Conservation (phyloP, 805 yeast species). For the Ascoidea rubescens region DNA sequence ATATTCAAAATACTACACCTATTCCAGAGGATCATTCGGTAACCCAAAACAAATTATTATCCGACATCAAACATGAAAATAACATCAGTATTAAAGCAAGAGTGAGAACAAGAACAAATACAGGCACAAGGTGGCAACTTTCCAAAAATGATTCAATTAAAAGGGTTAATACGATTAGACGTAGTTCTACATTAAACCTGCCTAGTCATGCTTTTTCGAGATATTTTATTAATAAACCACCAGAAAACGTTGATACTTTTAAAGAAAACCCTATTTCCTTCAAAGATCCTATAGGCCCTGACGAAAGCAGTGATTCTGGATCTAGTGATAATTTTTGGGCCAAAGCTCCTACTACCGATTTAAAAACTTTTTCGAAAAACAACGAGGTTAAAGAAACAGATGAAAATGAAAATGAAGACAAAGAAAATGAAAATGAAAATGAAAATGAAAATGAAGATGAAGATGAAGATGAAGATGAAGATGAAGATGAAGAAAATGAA, state of each 20-base stretch:
- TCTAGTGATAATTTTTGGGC: slow-evolving; percentile 51
- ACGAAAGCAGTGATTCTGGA: slow-evolving; percentile 23
- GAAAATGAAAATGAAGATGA: neutral
- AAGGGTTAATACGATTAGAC: neutral
- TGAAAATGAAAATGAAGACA: slow-evolving; percentile 1
- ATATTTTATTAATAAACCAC: too few relatives aligned
- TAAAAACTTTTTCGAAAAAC: slow-evolving; percentile 3
- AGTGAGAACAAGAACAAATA: too few relatives aligned
- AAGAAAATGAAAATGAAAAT: slow-evolving; percentile 1
- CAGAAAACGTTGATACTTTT: slow-evolving; percentile 24
- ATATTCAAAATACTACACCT: neutral
- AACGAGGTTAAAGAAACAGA: slow-evolving; percentile 13
- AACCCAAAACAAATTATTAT: neutral
- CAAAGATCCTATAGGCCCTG: slow-evolving; percentile 17
- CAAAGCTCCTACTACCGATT: slow-evolving; percentile 22
- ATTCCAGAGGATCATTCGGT: neutral
- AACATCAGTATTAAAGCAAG: too few relatives aligned
- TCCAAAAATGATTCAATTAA: too few relatives aligned
- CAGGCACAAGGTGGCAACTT: neutral
- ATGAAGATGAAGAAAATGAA: slow-evolving; percentile 6
- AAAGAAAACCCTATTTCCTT: slow-evolving; percentile 52
- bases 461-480: neutral
- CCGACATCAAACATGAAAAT: too few relatives aligned
- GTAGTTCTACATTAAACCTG: too few relatives aligned
- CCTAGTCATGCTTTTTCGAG: too few relatives aligned